phyloP scores from a whole-genome alignment of 306 rosid genomes.

The Trifolium subterraneum region DNA sequence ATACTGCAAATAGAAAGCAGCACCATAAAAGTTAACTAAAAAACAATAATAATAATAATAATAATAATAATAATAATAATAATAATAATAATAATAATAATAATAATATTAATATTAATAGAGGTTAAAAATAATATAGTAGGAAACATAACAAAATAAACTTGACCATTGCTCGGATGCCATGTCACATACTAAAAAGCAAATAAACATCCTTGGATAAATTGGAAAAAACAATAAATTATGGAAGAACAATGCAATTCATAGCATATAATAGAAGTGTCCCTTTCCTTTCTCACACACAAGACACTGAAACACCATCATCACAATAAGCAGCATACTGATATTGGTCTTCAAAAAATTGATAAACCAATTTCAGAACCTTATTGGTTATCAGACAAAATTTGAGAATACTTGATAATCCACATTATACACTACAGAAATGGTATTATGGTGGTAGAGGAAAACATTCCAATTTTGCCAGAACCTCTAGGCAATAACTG shows the following conservation, averaged over 20 bases:
- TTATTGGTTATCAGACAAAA: not conserved
- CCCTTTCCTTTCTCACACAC: not conserved
- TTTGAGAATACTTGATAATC: not conserved
- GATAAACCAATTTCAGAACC: slow-evolving; percentile 19
- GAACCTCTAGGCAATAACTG: slow-evolving; percentile 4
- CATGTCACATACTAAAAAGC: slow-evolving; percentile 5
- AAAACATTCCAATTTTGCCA: slow-evolving; percentile 12
- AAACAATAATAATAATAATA: not conserved
- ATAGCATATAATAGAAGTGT: not conserved
- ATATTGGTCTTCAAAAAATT: not conserved
- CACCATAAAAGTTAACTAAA: slow-evolving; percentile 40
- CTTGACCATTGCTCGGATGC: slow-evolving; percentile 6
- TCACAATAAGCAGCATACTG: slow-evolving; percentile 13
- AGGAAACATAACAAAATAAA: not conserved
- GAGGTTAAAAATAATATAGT: not conserved
- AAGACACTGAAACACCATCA: not conserved
- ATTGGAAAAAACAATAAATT: not conserved
- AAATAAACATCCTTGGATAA: slow-evolving; percentile 2
- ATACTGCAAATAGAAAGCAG: slow-evolving; percentile 65
- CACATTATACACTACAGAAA: slow-evolving; percentile 9
- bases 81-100: not conserved
- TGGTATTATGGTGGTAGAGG: not conserved
- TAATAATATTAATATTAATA: not conserved
- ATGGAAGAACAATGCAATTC: slow-evolving; percentile 25
- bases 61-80: not conserved